Evolutionary conservation across 495 filamentous ascomycete species (phyloP), one percentile per base, ranked within the genome.

Genomic region (Aspergillus sparsus): DNA sequence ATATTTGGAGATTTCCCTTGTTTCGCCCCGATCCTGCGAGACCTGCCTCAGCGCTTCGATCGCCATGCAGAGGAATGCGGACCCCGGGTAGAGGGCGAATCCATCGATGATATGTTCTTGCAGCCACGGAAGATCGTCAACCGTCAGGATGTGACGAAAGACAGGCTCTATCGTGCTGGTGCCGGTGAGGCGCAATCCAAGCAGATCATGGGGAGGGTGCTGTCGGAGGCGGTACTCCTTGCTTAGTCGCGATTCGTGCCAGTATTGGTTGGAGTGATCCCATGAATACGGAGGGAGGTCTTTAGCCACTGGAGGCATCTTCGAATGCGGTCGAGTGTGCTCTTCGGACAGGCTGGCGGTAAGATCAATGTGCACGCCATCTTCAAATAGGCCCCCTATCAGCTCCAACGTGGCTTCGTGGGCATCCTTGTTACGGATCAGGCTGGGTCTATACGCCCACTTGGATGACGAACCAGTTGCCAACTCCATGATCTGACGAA

Each of bases 281-380:
- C 70, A 78, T 12, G 73, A 57, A 52, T 78, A 78, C 0, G 70
- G 55, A 7, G 68, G 71, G 6, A 78, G 70, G 37, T 69, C 66
- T 32, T 35, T 44, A 4, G 41, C 1, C 6, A 45, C 15, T 2
- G 35, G 51, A 2, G 74, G 46, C 15, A 64, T 55, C 13, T 53
- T 59, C 10, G 47, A 18, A 37, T 36, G 34, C 10, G 52, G 62
- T 45, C 58, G 8, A 18, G 15, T 18, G 15, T 16, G 12, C 15
- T 11, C 7, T 13, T n/a, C 18, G 0, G 7, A 7, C 6, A 61
- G 6, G 6, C 31, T 41, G 1, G 32, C 49, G 6, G 36, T 37
- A 11, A 61, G n/a, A 16, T 58, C 21, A 10, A 65, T 49, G 1
- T 32, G 21, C 2, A 50, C 49, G 3, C 63, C 58, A 13, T 39